A percentile compares a stretch with the other conserved stretches of the same genome.
Conservation (phyloP, 495 filamentous ascomycete species). For the Gamarada debralockiae region DNA sequence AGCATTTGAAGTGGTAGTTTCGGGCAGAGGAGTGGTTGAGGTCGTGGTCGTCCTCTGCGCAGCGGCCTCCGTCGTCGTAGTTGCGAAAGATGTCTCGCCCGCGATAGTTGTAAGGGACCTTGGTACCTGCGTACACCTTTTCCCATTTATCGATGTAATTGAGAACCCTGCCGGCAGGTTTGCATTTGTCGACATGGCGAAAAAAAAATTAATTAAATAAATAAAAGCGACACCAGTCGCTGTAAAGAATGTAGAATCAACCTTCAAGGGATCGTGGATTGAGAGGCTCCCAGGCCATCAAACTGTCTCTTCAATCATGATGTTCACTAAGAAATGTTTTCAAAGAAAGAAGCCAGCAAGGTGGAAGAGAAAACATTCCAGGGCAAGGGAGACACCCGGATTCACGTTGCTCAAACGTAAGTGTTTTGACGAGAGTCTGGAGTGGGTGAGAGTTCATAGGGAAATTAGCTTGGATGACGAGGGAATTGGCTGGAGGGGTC, state of each 20-base stretch:
- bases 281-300: conserved; percentile 22
- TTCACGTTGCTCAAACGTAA: conserved; percentile 22
- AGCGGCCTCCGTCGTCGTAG: conserved; percentile 10
- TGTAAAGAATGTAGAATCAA: conserved; percentile 18
- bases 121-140: conserved; percentile 44
- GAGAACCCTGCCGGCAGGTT: conserved; percentile 36
- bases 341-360: conserved; percentile 22
- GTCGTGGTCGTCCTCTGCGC: conserved; percentile 4
- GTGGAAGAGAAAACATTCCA: conserved; percentile 14
- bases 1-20: conserved; percentile 1
- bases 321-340: conserved; percentile 15
- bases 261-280: conserved; percentile 14
- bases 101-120: conserved; percentile 23
- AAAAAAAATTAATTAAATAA: no score
- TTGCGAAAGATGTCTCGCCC: conserved; percentile 17
- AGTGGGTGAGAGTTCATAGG: conserved; percentile 10
- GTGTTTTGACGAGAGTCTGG: conserved; percentile 12
- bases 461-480: neutral
- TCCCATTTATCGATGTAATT: conserved; percentile 40
- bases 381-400: conserved; percentile 13
- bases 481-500: conserved; percentile 8
- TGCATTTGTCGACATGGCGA: conserved; percentile 27
- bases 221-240: conserved; percentile 21
- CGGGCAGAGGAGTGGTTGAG: conserved; percentile 1
- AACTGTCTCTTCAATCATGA: conserved; percentile 10